phyloP scores from a whole-genome alignment of 495 filamentous ascomycete genomes.

The Hypoxylon crocopeplum region DNA sequence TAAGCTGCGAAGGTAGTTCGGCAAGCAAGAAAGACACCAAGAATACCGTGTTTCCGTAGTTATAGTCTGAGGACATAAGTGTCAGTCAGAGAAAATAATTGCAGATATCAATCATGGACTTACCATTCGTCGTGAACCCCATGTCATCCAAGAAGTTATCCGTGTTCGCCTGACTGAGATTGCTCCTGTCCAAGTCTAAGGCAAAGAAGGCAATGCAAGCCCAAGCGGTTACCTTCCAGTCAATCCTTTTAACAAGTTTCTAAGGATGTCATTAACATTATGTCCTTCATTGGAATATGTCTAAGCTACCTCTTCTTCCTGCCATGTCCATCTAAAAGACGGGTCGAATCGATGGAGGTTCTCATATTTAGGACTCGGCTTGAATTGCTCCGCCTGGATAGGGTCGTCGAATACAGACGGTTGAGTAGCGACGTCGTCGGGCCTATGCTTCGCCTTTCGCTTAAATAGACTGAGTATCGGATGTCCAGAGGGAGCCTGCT shows the following conservation, averaged over 20 bases:
- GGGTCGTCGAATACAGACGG: constrained; percentile 50
- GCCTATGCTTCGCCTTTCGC: background rate
- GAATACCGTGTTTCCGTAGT: constrained; percentile 77
- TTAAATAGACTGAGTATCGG: constrained; percentile 8
- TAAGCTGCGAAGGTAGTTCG: constrained; percentile 75
- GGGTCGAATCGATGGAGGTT: constrained; percentile 59
- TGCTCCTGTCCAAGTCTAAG: constrained; percentile 29
- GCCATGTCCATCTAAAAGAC: constrained; percentile 29
- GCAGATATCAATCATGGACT: background rate
- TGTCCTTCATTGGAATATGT: too few species aligned
- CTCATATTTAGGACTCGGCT: constrained; percentile 54
- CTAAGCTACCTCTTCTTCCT: constrained; percentile 11
- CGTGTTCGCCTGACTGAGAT: constrained; percentile 34
- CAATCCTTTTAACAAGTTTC: constrained; percentile 42
- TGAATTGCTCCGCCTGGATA: constrained; percentile 56
- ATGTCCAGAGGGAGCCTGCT: background rate
- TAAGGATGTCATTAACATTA: too few species aligned
- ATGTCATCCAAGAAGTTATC: constrained; percentile 69
- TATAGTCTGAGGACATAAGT: constrained; percentile 62
- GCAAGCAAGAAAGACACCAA: constrained; percentile 68
- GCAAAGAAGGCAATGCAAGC: constrained; percentile 31
- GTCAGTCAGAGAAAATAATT: background rate
- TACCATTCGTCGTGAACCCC: constrained; percentile 63
- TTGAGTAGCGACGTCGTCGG: constrained; percentile 32
- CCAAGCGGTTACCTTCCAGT: constrained; percentile 37